Evolutionary conservation across 2,329 filamentous ascomycete genomes (phyloP).

Genomic region (Cryphonectria parasitica): DNA sequence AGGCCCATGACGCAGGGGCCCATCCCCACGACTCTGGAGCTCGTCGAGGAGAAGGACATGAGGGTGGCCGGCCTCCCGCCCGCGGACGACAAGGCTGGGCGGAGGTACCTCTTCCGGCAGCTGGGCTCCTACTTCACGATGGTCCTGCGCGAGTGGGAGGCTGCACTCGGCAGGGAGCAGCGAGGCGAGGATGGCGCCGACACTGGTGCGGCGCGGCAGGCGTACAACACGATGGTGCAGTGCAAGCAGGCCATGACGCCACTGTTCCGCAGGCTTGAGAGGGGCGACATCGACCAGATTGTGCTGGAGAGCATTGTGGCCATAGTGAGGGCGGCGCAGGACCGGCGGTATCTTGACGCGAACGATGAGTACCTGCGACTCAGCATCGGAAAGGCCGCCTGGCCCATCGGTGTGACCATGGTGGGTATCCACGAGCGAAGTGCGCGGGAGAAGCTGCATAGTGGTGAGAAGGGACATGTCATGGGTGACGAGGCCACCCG

Average conservation of each 20-base stretch:
- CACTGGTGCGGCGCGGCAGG: conserved; percentile 79
- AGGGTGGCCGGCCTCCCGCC: conserved; percentile 70
- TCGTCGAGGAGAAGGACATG: conserved; percentile 87
- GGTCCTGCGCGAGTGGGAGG: conserved; percentile 87
- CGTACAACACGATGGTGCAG: conserved; percentile 83
- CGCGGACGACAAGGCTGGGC: conserved; percentile 64
- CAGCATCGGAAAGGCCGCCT: conserved; percentile 94
- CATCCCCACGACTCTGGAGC: conserved; percentile 81
- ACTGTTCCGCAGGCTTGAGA: conserved; percentile 87
- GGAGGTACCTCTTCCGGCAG: conserved; percentile 79
- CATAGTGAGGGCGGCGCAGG: conserved; percentile 89
- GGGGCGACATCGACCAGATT: conserved; percentile 75
- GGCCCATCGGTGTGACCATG: conserved; percentile 99
- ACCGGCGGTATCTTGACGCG: conserved; percentile 90
- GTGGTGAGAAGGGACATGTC: conserved; percentile 87
- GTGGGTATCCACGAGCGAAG: conserved; percentile 98
- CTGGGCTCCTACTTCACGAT: conserved; percentile 95
- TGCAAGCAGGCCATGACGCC: conserved; percentile 87
- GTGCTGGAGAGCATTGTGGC: conserved; percentile 84
- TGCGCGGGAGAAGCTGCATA: conserved; percentile 91
- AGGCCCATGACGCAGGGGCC: conserved; percentile 72
- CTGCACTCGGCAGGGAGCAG: conserved; percentile 71
- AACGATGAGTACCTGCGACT: conserved; percentile 93
- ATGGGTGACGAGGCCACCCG: conserved; percentile 95
- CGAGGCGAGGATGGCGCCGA: conserved; percentile 42